Evolutionary conservation across 371 early-diverging fungal genomes (phyloP).

Genomic region (Apophysomyces variabilis): DNA sequence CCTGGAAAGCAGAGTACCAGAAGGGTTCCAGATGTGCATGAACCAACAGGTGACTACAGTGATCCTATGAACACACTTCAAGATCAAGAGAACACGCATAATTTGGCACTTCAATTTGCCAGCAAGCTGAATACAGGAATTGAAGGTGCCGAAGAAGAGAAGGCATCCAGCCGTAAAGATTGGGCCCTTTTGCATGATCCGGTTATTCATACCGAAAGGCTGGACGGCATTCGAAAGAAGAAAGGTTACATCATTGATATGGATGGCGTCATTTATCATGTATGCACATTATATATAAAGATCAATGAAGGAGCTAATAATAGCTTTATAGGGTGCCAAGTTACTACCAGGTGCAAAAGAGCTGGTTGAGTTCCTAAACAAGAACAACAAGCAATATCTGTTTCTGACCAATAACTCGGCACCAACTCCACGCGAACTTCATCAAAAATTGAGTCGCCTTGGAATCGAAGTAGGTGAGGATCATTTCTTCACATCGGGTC

Average conservation of each 20-base stretch:
- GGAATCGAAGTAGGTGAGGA: slow-evolving; percentile 62
- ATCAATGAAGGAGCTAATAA: background rate
- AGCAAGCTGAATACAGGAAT: background rate
- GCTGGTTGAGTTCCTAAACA: slow-evolving; percentile 60
- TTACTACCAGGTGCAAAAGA: slow-evolving; percentile 63
- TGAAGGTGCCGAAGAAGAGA: background rate
- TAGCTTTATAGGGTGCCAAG: slow-evolving; percentile 44
- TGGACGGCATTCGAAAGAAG: slow-evolving; percentile 60
- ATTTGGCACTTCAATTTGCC: slow-evolving; percentile 1
- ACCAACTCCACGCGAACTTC: slow-evolving; percentile 65
- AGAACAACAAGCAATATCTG: slow-evolving; percentile 63
- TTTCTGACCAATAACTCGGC: slow-evolving; percentile 75
- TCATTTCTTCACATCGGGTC: slow-evolving; percentile 70
- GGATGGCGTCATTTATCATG: slow-evolving; percentile 75
- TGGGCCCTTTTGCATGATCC: slow-evolving; percentile 47
- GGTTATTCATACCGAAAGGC: slow-evolving; percentile 47
- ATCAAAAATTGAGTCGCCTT: slow-evolving; percentile 59
- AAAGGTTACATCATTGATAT: slow-evolving; percentile 69
- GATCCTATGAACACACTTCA: background rate
- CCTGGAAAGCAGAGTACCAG: background rate
- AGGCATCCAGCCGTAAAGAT: slow-evolving; percentile 19
- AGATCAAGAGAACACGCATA: background rate
- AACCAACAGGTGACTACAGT: background rate
- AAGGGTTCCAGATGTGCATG: background rate
- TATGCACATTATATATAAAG: slow-evolving; percentile 24